Percentiles rank a stretch among this genome's conserved stretches.
Conservation (phyloP, 2,329 filamentous ascomycete species). For the Dothidotthia symphoricarpi region DNA sequence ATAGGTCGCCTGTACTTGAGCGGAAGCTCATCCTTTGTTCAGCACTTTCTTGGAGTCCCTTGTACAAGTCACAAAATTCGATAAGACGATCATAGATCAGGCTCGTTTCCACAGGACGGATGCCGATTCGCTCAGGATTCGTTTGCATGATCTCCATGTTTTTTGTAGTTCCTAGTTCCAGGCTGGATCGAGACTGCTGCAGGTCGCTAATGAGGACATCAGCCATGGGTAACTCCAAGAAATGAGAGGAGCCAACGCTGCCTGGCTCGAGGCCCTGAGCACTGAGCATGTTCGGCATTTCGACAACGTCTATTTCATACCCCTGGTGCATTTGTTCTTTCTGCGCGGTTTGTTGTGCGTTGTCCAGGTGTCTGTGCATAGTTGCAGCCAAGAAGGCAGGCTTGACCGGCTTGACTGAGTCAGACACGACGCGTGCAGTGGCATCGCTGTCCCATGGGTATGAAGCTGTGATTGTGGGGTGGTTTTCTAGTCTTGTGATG, state of each 20-base stretch:
- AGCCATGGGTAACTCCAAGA: conserved; percentile 63
- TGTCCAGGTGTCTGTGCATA: conserved; percentile 21
- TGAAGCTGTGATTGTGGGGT: conserved; percentile 63
- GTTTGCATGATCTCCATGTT: conserved; percentile 46
- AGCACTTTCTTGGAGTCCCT: conserved; percentile 54
- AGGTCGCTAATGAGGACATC: conserved; percentile 60
- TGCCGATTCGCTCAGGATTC: conserved; percentile 41
- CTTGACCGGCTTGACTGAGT: conserved; percentile 42
- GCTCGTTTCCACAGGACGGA: conserved; percentile 34
- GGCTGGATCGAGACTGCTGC: conserved; percentile 48
- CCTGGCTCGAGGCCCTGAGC: conserved; percentile 70
- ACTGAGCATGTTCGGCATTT: conserved; percentile 69
- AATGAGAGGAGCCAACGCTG: conserved; percentile 67
- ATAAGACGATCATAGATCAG: conserved; percentile 38
- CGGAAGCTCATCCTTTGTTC: conserved; percentile 53
- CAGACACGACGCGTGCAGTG: conserved; percentile 61
- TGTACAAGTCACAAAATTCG: conserved; percentile 54
- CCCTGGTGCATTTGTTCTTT: conserved; percentile 20
- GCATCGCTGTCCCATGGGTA: conserved; percentile 65
- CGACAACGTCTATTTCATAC: conserved; percentile 41
- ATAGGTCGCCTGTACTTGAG: conserved; percentile 54
- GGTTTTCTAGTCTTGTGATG: conserved; percentile 58
- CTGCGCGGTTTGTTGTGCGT: conserved; percentile 11
- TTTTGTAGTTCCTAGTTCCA: conserved; percentile 36
- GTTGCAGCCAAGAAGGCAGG: conserved; percentile 41